Evolutionary conservation across 495 filamentous ascomycete species (phyloP).

Genomic region (Aspergillus incahuasiensis): DNA sequence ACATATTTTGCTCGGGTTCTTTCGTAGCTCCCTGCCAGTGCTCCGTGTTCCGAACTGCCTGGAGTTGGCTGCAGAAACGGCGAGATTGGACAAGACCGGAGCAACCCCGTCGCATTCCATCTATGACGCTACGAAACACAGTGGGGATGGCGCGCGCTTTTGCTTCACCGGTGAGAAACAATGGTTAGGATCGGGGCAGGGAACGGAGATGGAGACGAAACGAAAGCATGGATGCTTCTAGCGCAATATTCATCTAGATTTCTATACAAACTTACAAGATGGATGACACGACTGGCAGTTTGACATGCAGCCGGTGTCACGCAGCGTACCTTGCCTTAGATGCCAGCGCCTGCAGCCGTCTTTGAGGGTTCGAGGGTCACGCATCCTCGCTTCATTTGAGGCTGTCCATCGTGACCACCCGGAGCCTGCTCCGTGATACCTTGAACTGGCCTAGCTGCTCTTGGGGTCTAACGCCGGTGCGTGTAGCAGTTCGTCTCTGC

Average conservation of each 20-base stretch:
- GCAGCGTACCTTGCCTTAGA: not conserved
- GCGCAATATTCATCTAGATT: not conserved
- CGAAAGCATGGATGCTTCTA: slow-evolving; percentile 11
- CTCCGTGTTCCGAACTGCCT: not conserved
- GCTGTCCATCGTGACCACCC: not conserved
- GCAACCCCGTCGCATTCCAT: slow-evolving; percentile 11
- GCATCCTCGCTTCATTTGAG: not conserved
- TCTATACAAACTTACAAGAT: not conserved
- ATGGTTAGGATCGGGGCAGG: slow-evolving; percentile 20
- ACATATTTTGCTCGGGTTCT: slow-evolving; percentile 3
- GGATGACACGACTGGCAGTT: too few relatives aligned
- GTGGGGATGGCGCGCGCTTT: slow-evolving; percentile 13
- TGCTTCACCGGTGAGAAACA: slow-evolving; percentile 23
- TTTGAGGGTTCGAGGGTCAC: not conserved
- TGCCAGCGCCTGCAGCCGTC: not conserved
- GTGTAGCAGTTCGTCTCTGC: not conserved
- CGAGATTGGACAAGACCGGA: slow-evolving; percentile 7
- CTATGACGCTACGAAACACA: slow-evolving; percentile 23
- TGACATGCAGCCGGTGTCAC: not conserved
- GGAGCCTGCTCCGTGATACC: not conserved
- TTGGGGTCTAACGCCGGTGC: not conserved
- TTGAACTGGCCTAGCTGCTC: not conserved
- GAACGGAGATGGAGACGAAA: slow-evolving; percentile 10
- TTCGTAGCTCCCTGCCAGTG: not conserved
- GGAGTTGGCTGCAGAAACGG: not conserved